These are phyloP conservation scores for Tricholoma sp. DNA, from an alignment of 768 basidiomycete genomes.

Conservation along the genomic window DNA sequence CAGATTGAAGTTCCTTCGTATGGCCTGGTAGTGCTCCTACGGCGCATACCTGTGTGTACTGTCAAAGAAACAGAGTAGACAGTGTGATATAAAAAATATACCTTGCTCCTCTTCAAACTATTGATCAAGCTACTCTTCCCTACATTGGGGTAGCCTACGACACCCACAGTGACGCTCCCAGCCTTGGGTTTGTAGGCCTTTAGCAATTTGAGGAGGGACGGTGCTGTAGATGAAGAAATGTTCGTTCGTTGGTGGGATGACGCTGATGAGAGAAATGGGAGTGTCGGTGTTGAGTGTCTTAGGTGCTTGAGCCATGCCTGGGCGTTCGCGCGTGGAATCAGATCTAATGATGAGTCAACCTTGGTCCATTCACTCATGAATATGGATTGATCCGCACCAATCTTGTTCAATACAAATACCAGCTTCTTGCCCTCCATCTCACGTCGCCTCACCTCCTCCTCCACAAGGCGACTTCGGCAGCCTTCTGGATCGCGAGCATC, in stretches of 20 bases:
- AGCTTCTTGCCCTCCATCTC: slow-evolving; percentile 89
- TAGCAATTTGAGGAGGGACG: slow-evolving; percentile 72
- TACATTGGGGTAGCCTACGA: slow-evolving; percentile 96
- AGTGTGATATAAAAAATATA: slow-evolving; percentile 20
- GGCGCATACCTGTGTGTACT: slow-evolving; percentile 62
- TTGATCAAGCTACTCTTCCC: slow-evolving; percentile 96
- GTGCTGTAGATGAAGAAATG: slow-evolving; percentile 73
- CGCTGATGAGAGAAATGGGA: slow-evolving; percentile 83
- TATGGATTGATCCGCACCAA: slow-evolving; percentile 48
- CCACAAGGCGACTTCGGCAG: slow-evolving; percentile 85
- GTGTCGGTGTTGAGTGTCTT: slow-evolving; percentile 87
- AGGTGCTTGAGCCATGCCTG: slow-evolving; percentile 88
- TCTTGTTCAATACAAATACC: slow-evolving; percentile 94
- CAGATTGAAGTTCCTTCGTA: slow-evolving; percentile 86
- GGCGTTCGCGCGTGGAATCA: slow-evolving; percentile 85
- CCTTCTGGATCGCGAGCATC: slow-evolving; percentile 97
- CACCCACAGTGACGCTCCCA: slow-evolving; percentile 77
- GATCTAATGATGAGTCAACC: slow-evolving; percentile 44
- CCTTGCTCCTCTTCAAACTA: slow-evolving; percentile 81
- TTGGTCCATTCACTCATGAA: background rate
- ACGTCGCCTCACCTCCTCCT: slow-evolving; percentile 85
- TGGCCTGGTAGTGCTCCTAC: slow-evolving; percentile 95
- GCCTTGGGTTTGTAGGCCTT: slow-evolving; percentile 77
- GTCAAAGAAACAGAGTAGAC: background rate
- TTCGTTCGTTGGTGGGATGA: slow-evolving; percentile 74